Evolutionary conservation across 768 basidiomycete species (phyloP).

Genomic region (Mycena haematopus): DNA sequence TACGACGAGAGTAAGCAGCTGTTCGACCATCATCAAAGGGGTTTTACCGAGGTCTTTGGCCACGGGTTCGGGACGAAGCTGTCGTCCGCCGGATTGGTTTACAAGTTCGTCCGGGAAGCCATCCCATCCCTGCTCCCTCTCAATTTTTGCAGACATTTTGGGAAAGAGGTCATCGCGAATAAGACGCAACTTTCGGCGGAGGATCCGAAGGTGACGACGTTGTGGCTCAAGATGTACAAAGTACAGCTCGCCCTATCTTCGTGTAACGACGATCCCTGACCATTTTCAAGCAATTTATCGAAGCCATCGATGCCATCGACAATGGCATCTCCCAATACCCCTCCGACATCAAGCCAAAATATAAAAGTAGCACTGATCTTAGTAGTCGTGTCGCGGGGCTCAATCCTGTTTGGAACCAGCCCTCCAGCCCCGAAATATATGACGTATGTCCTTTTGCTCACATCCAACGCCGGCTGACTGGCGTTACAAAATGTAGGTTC

Average conservation of each 20-base stretch:
- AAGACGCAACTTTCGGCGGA: constrained; percentile 54
- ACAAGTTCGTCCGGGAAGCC: constrained; percentile 70
- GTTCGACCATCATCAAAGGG: constrained; percentile 97
- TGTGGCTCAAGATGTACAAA: constrained; percentile 92
- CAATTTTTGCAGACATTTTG: constrained; percentile 72
- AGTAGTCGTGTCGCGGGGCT: constrained; percentile 82
- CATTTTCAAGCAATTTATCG: constrained; percentile 79
- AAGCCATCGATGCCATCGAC: constrained; percentile 93
- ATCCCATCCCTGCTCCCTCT: background rate
- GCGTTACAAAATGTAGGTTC: constrained; percentile 62
- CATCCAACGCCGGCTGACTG: constrained; percentile 1
- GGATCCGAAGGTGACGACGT: constrained; percentile 68
- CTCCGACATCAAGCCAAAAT: constrained; percentile 66
- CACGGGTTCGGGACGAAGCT: constrained; percentile 88
- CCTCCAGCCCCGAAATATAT: constrained; percentile 62
- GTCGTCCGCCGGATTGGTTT: constrained; percentile 90
- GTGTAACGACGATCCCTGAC: constrained; percentile 7
- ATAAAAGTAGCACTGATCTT: constrained; percentile 82
- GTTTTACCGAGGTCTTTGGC: constrained; percentile 90
- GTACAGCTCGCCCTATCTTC: constrained; percentile 41
- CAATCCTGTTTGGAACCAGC: constrained; percentile 94
- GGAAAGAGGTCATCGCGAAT: constrained; percentile 81
- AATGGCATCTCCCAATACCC: constrained; percentile 91
- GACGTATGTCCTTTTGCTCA: constrained; percentile 61
- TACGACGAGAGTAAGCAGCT: constrained; percentile 81